Percentiles rank a stretch among this genome's conserved stretches.
These are phyloP conservation scores for Ocimum tenuiflorum DNA, from an alignment of 257 asterid species.

Conservation along the genomic window DNA sequence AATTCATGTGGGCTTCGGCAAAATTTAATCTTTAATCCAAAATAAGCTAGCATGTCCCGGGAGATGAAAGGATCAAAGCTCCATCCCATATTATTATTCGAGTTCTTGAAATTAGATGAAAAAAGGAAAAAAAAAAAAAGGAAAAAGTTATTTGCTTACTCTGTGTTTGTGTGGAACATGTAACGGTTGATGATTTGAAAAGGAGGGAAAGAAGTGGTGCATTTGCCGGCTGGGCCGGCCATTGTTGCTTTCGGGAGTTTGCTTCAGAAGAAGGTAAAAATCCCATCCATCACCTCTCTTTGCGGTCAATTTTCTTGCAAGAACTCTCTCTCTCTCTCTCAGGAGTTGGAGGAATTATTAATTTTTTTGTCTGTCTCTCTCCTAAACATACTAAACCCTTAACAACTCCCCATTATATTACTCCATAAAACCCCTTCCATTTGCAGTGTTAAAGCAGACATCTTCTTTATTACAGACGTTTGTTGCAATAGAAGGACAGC, in stretches of 20 bases:
- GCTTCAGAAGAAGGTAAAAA: conserved; percentile 48
- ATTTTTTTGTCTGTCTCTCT: conserved; percentile 11
- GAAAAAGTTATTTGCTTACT: neutral
- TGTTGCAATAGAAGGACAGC: conserved; percentile 10
- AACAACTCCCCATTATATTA: conserved; percentile 28
- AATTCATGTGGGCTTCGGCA: too few species aligned
- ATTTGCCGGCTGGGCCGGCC: conserved; percentile 34
- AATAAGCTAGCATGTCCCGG: neutral
- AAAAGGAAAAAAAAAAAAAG: neutral
- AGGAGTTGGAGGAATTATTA: conserved; percentile 23
- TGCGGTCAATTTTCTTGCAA: conserved; percentile 63
- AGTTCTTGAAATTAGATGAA: conserved; percentile 13
- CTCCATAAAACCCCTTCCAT: conserved; percentile 28
- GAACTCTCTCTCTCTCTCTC: conserved; percentile 5
- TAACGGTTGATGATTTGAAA: conserved; percentile 16
- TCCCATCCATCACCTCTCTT: conserved; percentile 40
- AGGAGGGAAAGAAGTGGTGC: conserved; percentile 13
- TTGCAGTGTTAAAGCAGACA: neutral
- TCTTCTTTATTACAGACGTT: neutral
- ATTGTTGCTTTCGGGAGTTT: conserved; percentile 43
- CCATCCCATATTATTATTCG: neutral
- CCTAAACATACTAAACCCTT: conserved; percentile 29
- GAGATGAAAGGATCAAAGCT: neutral
- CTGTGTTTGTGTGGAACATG: neutral
- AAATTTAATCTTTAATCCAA: neutral